Conservation (phyloP, 2,329 filamentous ascomycete genomes). For the Zelopaecilomyces penicillatus region DNA sequence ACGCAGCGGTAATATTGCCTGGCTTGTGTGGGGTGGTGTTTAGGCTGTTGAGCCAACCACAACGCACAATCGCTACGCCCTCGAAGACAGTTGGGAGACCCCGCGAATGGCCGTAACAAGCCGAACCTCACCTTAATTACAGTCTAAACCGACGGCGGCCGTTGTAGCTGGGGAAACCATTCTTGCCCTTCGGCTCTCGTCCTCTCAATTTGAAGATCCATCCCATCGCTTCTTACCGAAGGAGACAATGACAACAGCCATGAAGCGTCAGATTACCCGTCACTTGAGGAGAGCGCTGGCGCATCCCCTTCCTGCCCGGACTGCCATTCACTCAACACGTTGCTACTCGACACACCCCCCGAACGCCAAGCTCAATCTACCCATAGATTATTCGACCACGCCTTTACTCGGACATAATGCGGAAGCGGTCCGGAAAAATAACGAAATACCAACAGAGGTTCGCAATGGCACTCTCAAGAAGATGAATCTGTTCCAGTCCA, state of each 20-base stretch:
- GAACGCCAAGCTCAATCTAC: conserved; percentile 66
- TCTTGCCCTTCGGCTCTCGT: conserved; percentile 7
- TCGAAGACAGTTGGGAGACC: conserved; percentile 12
- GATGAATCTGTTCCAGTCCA: conserved; percentile 87
- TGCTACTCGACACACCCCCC: conserved; percentile 50
- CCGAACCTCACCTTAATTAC: conserved; percentile 25
- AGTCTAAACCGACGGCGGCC: conserved; percentile 12
- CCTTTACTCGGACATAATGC: conserved; percentile 74
- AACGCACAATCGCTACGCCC: conserved; percentile 7
- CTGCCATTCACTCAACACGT: conserved; percentile 14
- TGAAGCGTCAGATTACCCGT: conserved; percentile 25
- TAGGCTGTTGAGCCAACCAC: conserved; percentile 7
- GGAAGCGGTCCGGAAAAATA: conserved; percentile 59
- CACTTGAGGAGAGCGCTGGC: conserved; percentile 21
- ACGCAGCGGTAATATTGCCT: too few species aligned
- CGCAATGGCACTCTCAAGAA: conserved; percentile 67
- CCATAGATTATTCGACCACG: conserved; percentile 78
- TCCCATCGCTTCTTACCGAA: background rate
- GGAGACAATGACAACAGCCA: conserved; percentile 7
- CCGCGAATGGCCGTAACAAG: conserved; percentile 29
- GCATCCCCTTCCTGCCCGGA: conserved; percentile 12
- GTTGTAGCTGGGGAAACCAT: conserved; percentile 6
- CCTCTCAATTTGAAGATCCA: conserved; percentile 1
- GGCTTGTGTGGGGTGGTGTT: too few species aligned
- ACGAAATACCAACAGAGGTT: conserved; percentile 60